Evolutionary conservation across 345 rosid genomes (phyloP), one percentile per base, ranked within the genome.

Genomic region (Lumnitzera racemosa): DNA sequence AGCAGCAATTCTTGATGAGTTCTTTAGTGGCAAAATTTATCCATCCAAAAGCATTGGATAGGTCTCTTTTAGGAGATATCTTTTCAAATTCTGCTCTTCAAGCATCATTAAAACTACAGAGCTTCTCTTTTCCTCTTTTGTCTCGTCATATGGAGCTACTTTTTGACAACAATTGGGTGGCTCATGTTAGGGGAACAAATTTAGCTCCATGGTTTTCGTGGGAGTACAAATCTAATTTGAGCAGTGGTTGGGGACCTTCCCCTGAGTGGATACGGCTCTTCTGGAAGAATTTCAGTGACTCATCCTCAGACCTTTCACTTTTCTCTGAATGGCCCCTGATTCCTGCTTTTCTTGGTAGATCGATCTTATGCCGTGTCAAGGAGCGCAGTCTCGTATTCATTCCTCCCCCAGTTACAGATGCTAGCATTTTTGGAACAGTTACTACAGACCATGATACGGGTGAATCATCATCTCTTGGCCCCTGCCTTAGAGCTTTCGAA

Each of bases 341-440:
- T 78, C 98, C 98, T 81, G 95, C 95, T 55, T 86, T 88, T 76
- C 95, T 88, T 69, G 96, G 98, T 47, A 79, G 96, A 74, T 83
- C 91, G 51, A 77, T 88, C 59, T 74, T 91, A 56, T 91, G 98
- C 73, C 91, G 98, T 67, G 83, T 88, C 56, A 83, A 81, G 69
- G 91, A 84, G 66, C 70, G 78, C 56, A 86, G 78, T 67, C 78
- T 91, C 63, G 80, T 86, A 57, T 86, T 91, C 56, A 62, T 88
- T 78, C 90, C 98, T 67, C 96, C 97, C 15, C 72, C 72, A 5
- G 47, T 68, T 62, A 67, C 61, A 54, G 81, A 73, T 64, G 56
- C 70, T 68, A 47, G 49, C 48, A 61, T 78, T n/a, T 51, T 62
- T 62, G 79, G 76, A 64, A 62, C 51, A 54, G 53, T 20, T 61